Percentiles rank a stretch among this genome's conserved stretches.
phyloP scores from a whole-genome alignment of 345 rosid species.

The Gossypium mustelinum region DNA sequence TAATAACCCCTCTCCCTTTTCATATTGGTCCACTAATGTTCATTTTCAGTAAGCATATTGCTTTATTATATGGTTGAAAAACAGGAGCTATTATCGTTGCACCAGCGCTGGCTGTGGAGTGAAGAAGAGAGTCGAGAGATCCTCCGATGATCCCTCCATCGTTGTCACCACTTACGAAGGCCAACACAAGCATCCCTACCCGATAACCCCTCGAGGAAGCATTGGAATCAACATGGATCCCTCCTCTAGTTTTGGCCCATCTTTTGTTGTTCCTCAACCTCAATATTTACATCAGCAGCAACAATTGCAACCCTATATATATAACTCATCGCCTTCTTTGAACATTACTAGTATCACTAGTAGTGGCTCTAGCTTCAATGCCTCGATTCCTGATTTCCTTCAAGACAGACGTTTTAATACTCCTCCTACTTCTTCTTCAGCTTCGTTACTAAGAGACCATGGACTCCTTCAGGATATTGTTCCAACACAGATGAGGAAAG shows the following conservation, averaged over 20 bases:
- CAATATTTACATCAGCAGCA: constrained; percentile 26
- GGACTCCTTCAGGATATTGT: constrained; percentile 95
- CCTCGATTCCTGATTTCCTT: constrained; percentile 28
- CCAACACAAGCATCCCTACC: constrained; percentile 74
- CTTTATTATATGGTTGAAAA: constrained; percentile 2
- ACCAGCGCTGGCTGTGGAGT: constrained; percentile 86
- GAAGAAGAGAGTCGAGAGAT: constrained; percentile 98
- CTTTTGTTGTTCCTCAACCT: constrained; percentile 45
- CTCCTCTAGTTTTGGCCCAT: constrained; percentile 25
- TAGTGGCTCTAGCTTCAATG: constrained; percentile 25
- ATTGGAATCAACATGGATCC: constrained; percentile 39
- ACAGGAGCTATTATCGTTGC: constrained; percentile 99
- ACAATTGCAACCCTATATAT: constrained; percentile 26
- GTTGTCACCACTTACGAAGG: constrained; percentile 98
- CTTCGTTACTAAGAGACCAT: constrained; percentile 47
- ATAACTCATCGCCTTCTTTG: constrained; percentile 34
- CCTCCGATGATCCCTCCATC: constrained; percentile 64
- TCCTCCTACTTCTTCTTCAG: constrained; percentile 12
- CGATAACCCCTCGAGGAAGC: constrained; percentile 66
- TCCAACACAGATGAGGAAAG: constrained; percentile 64
- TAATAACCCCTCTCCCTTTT: neutral
- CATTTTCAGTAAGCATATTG: neutral
- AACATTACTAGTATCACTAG: constrained; percentile 19
- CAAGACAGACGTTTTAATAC: constrained; percentile 28
- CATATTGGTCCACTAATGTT: neutral